Evolutionary conservation across 2,329 filamentous ascomycete species (phyloP), one percentile per base, ranked within the genome.

Genomic region (Claviceps purpurea): DNA sequence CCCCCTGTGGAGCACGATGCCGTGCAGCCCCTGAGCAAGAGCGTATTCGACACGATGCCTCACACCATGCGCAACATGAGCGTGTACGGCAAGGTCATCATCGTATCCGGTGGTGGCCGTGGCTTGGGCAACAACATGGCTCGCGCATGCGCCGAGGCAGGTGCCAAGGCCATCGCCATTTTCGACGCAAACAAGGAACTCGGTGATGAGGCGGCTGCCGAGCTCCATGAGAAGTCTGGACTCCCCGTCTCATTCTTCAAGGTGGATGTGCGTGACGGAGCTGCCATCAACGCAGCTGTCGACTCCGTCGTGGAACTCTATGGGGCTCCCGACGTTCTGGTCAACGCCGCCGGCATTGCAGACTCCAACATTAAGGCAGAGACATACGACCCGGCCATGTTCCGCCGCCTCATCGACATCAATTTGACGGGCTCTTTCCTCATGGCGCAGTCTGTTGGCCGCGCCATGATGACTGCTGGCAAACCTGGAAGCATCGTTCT

Each of bases 351-450:
- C 46, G 85, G 86, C 64, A 88, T 90, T 57, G 85, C 85, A 57
- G 85, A 89, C 67, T 89, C 85, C 65, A 89, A 89, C 75, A 86
- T 89, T 72, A 85, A 85, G 67, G 85, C 85, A 49, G 86, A 89
- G 75, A 81, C 74, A 20, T 89, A 90, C 70, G 80, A 87, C 64
- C 75, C 78, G 30, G 78, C 82, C 66, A 87, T 85, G 76, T 90
- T 88, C 77, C 82, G 84, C 48, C 81, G 81, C 52, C 77, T 89
- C 38, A 82, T 90, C 60, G 85, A 90, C 66, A 89, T 90, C 73
- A 91, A 90, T 75, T 71, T 89, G 40, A 89, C 79, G 8, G 87
- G 87, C 50, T 84, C 84, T 4, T 90, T 90, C 76, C 73, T 89
- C 57, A 82, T 87, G 73, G 76, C 84, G 18, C 84, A 89, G 70